Base-by-base conservation (phyloP, 805 yeast species). In the Groenewaldozyma tartarivorans region DNA sequence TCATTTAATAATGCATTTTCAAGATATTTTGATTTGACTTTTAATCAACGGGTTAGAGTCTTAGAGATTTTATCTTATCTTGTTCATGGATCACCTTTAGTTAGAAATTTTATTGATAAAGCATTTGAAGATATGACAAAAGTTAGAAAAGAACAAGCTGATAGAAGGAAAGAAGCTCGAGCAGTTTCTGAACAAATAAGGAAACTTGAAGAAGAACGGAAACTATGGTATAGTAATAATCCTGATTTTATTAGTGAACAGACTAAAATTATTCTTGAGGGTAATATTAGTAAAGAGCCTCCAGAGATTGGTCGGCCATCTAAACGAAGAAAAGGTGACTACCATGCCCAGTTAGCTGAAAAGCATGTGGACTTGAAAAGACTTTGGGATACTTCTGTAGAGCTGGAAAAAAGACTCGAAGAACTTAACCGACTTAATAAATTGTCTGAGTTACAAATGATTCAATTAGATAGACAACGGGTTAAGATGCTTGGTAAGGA, bases 401-500 rank as follows among this genome's bases (percentile, higher is more conserved):
- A 37, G 39, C 41, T 49, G 15, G 45, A 47, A 11, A 49, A 48
- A 20, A 59, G 48, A 29, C 64, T 74, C 17, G 74, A 73, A 32
- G 71, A 68, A 29, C 54, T 74, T 21, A 69, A 74, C 41, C 54
- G 57, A 4, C 68, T 70, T 36, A 77, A 75, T 54, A 64, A 65
- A 32, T 67, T 68, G 29, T 61, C 77, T 15, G 95, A 84, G 51
- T 69, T 66, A 45, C 67, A 74, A 43, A 63, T 92, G 19, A 47
- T 57, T 4, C 47, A 46, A 7, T 48, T 57, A 15, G 95, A 88
- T 53, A 69, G 80, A 45, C 95, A 86, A 56, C 64, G 97, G 43
- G 69, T 87, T 36, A 73, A 74, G 41, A 68, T 75, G 22, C 63
- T 92, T 20, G 98, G 98, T 2, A 71, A 77, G 44, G 98, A 92